Percentiles rank a stretch among this genome's conserved stretches.
Evolutionary conservation across 768 basidiomycete genomes (phyloP).

Genomic region (Xanthoconium stramineum): DNA sequence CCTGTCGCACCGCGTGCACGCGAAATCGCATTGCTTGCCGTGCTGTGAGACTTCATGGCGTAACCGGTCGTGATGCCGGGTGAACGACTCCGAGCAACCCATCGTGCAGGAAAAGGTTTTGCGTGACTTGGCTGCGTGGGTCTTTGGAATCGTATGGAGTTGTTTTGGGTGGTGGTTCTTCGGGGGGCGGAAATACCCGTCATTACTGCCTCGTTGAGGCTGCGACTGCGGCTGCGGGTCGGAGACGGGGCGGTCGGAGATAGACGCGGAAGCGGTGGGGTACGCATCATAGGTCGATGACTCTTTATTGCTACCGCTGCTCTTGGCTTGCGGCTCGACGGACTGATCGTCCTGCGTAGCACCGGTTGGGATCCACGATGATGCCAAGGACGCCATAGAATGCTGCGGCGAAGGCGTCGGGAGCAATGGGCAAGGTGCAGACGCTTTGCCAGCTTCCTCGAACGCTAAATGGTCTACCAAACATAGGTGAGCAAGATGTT

Average conservation of each 20-base stretch:
- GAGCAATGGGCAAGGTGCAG: background rate
- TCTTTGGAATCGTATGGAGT: background rate
- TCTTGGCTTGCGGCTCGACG: background rate
- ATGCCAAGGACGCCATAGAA: no score
- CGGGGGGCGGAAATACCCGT: background rate
- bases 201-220: background rate
- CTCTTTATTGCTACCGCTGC: background rate
- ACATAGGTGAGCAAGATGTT: background rate
- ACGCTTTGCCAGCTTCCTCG: background rate
- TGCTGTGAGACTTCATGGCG: background rate
- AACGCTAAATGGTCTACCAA: background rate
- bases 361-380: background rate
- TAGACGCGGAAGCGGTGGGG: background rate
- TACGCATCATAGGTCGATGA: background rate
- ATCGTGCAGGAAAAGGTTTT: background rate
- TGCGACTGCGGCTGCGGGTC: background rate
- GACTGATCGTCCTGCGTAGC: background rate
- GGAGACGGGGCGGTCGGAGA: background rate
- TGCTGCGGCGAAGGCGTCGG: background rate
- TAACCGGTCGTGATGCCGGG: background rate
- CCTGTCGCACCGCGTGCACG: background rate
- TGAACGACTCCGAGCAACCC: background rate
- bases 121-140: background rate
- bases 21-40: background rate
- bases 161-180: background rate